Evolutionary conservation across 164 flowering plant species (phyloP).

Genomic region (Cinnamomum micranthum): DNA sequence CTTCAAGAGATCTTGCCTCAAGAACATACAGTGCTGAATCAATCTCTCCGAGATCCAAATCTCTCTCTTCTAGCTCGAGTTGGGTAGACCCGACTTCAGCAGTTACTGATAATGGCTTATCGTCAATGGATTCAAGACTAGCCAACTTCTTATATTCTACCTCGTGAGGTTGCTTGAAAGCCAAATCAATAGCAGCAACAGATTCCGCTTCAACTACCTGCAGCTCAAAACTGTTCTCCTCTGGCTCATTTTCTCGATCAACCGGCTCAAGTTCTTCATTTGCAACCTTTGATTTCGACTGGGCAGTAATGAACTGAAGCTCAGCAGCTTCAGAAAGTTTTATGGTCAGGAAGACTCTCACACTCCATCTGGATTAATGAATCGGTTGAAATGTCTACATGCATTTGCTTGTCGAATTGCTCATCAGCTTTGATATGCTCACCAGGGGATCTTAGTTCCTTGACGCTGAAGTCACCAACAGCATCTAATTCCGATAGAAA

Average conservation of each 20-base stretch:
- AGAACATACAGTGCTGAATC: conserved; percentile 7
- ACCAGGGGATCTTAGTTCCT: conserved; percentile 17
- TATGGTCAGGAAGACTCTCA: conserved; percentile 9
- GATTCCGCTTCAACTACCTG: conserved; percentile 21
- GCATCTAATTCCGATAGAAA: conserved; percentile 50
- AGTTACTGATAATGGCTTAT: not conserved
- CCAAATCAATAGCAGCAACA: conserved; percentile 6
- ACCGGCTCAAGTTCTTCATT: not conserved
- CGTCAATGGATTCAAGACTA: not conserved
- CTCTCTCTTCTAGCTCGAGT: not conserved
- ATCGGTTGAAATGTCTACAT: conserved; percentile 1
- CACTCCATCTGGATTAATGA: not conserved
- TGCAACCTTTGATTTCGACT: not conserved
- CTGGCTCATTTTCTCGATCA: conserved; percentile 3
- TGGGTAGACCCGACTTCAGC: not conserved
- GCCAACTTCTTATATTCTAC: not conserved
- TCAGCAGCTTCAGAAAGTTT: conserved; percentile 17
- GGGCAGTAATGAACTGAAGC: conserved; percentile 6
- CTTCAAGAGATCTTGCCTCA: conserved; percentile 22
- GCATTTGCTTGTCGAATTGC: not conserved
- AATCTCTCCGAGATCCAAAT: not conserved
- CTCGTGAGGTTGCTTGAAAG: not conserved
- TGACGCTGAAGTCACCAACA: conserved; percentile 68
- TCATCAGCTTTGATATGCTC: not conserved
- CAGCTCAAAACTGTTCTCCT: not conserved